phyloP scores from a whole-genome alignment of 257 asterid genomes.

The Solanum ossicruentum region DNA sequence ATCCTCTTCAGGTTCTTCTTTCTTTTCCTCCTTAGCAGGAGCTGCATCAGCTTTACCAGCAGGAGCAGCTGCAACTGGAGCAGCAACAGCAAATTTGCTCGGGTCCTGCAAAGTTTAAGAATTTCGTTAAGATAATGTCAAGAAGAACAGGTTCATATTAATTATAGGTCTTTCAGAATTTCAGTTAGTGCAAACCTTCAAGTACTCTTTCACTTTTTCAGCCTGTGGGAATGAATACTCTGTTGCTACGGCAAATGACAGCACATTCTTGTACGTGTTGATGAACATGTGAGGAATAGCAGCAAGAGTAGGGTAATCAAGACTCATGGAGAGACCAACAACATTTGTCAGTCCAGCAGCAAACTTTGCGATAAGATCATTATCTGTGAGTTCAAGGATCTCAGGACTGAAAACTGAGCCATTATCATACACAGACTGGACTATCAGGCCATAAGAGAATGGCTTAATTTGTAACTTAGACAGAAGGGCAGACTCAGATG shows the following conservation, averaged over 20 bases:
- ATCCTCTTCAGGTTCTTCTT: conserved; percentile 21
- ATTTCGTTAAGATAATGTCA: neutral
- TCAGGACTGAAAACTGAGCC: conserved; percentile 21
- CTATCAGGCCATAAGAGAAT: conserved; percentile 28
- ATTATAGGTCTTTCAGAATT: neutral
- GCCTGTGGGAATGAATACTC: conserved; percentile 21
- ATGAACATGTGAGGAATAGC: conserved; percentile 18
- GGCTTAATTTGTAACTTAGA: conserved; percentile 24
- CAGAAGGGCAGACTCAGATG: conserved; percentile 28
- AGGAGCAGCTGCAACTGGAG: neutral
- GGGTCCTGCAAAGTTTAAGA: conserved; percentile 9
- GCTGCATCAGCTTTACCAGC: neutral
- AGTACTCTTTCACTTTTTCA: conserved; percentile 16
- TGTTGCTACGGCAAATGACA: conserved; percentile 14
- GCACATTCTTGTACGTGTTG: conserved; percentile 24
- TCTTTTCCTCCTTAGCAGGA: conserved; percentile 11
- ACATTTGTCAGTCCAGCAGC: conserved; percentile 13
- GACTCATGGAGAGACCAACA: conserved; percentile 5
- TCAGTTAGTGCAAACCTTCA: conserved; percentile 6
- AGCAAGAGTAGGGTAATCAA: conserved; percentile 17
- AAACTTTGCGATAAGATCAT: conserved; percentile 14
- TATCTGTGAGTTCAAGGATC: conserved; percentile 21
- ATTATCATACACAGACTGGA: conserved; percentile 18
- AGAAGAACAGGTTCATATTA: neutral
- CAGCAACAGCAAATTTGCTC: conserved; percentile 11